Percentiles rank a stretch among this genome's conserved stretches.
Evolutionary conservation across 352 stramenopile genomes (phyloP).

Genomic region (Globisporangium nunn): DNA sequence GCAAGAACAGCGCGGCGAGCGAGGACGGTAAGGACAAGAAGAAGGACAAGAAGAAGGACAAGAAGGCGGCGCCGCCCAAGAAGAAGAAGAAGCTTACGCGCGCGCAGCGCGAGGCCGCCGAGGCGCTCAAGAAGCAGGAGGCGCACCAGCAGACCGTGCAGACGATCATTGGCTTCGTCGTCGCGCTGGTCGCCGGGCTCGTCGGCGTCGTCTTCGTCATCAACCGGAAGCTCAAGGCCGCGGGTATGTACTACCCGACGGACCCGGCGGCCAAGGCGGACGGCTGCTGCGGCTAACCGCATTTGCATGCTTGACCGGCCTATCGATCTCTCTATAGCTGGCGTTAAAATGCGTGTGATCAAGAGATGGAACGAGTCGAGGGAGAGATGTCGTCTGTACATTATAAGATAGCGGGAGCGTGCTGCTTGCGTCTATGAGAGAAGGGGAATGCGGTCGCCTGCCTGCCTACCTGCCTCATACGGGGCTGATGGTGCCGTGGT

Average conservation of each 20-base stretch:
- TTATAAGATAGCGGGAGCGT: background rate
- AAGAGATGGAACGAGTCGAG: background rate
- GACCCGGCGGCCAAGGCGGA: slow-evolving; percentile 43
- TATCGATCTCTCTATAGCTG: background rate
- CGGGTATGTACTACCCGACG: slow-evolving; percentile 68
- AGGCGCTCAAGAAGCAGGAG: slow-evolving; percentile 57
- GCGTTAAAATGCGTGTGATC: background rate
- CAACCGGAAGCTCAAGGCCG: slow-evolving; percentile 80
- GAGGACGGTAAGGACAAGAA: slow-evolving; percentile 13
- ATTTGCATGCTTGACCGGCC: background rate
- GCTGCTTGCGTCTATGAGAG: slow-evolving; percentile 2
- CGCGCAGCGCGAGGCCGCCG: slow-evolving; percentile 40
- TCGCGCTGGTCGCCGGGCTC: slow-evolving; percentile 51
- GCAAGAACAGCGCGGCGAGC: slow-evolving; percentile 25
- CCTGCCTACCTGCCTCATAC: background rate
- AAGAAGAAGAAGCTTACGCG: slow-evolving; percentile 66
- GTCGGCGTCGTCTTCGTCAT: slow-evolving; percentile 57
- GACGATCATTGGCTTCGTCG: slow-evolving; percentile 61
- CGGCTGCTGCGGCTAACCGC: slow-evolving; percentile 32
- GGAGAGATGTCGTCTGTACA: background rate
- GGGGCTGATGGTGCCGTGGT: slow-evolving; percentile 33
- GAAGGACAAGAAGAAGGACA: slow-evolving; percentile 10
- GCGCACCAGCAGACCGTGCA: slow-evolving; percentile 64
- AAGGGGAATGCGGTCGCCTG: no score
- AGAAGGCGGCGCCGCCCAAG: slow-evolving; percentile 38